Evolutionary conservation across 768 basidiomycete species (phyloP), one percentile per base, ranked within the genome.

Genomic region (Udeniomyces megalosporus): DNA sequence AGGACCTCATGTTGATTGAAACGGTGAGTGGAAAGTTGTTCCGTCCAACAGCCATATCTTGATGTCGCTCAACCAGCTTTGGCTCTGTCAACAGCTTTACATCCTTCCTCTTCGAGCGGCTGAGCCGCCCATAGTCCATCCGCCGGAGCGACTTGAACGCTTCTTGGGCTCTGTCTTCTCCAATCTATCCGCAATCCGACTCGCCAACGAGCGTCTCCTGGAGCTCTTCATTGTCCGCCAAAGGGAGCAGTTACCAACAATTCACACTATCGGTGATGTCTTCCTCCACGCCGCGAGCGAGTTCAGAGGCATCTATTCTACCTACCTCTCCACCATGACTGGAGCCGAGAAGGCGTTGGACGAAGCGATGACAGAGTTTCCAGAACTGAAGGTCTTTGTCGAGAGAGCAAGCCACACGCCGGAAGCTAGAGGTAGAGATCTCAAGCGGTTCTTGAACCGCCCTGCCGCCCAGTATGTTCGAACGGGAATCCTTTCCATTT

Each of bases 161-260:
- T 93, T 96, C 72, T 83, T 95, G 54, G 85, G 88, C 48, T 84
- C 88, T 35, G 84, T 92, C 3, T 92, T 97, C 66, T 83, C 86
- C 54, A 95, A 95, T 70, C 82, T 92, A 45, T 77, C 85, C 4
- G 87, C 88, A 65, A 76, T 97, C n/a, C 80, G 87, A 20, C 85
- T 86, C 70, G 84, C 86, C 69, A 88, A 86, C 68, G 79, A 82
- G 32, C 79, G 82, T 12, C 77, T 95, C n/a, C 78, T 96, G 17
- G 88, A 92, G 69, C 81, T 85, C 3, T 80, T 96, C 75, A 82
- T 84, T 67, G 84, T 89, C 46, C 82, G 90, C 32, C 89, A 96
- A 70, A 80, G 84, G 34, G 90, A 95, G 70, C 84, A 91, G 65
- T 80, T 8, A 10, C 60, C 80, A 0, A 84, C 86, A 0, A 87